These are phyloP conservation scores for Clitopilus passeckerianus DNA, from an alignment of 768 basidiomycete species.

Conservation along the genomic window DNA sequence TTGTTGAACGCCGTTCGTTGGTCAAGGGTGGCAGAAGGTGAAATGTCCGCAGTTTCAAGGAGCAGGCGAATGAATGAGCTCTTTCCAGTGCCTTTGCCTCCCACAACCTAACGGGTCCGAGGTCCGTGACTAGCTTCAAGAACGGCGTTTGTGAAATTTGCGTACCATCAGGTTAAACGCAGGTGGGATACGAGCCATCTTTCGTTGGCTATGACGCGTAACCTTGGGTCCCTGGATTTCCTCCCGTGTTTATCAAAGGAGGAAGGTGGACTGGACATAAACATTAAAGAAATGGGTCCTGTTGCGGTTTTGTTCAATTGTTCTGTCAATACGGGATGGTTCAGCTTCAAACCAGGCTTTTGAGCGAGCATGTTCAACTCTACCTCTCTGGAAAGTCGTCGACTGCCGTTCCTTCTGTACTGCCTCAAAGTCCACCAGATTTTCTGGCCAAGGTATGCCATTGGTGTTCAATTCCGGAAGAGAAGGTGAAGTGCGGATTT, in stretches of 20 bases:
- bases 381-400: constrained; percentile 31
- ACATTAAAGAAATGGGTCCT: constrained; percentile 62
- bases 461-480: constrained; percentile 72
- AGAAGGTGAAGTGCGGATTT: constrained; percentile 71
- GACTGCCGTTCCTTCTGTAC: constrained; percentile 41
- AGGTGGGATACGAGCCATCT: constrained; percentile 53
- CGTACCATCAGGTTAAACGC: constrained; percentile 86
- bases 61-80: constrained; percentile 77
- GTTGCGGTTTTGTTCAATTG: constrained; percentile 54
- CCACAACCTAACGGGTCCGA: constrained; percentile 62
- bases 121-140: constrained; percentile 9
- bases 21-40: constrained; percentile 70
- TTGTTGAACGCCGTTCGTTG: constrained; percentile 61
- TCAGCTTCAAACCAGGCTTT: constrained; percentile 58
- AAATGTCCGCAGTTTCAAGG: constrained; percentile 81
- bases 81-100: constrained; percentile 79
- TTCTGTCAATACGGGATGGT: constrained; percentile 78
- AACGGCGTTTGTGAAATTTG: constrained; percentile 4
- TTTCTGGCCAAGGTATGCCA: constrained; percentile 82
- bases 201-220: constrained; percentile 57
- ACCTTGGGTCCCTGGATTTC: constrained; percentile 34
- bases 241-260: constrained; percentile 48
- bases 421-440: constrained; percentile 69
- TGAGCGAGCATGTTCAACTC: constrained; percentile 74
- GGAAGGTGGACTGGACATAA: constrained; percentile 58